phyloP scores from a whole-genome alignment of 2,329 filamentous ascomycete genomes.

The Colletotrichum costaricense region DNA sequence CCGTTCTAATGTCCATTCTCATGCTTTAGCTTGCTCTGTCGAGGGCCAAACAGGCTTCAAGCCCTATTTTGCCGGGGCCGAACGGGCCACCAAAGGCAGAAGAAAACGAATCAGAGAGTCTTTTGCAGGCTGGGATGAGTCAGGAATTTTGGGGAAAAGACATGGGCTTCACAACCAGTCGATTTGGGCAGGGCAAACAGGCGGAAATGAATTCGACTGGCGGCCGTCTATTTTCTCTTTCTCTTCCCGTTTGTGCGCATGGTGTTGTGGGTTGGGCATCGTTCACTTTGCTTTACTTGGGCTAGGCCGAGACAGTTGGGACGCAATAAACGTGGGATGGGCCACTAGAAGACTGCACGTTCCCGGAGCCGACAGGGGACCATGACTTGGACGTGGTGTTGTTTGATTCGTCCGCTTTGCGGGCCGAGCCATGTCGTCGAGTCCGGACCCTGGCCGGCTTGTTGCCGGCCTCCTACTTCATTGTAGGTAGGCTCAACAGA shows the following conservation, averaged over 20 bases:
- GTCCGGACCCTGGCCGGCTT: slow-evolving; percentile 17
- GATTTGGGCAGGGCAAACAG: slow-evolving; percentile 14
- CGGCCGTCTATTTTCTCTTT: slow-evolving; percentile 6
- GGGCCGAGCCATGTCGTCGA: slow-evolving; percentile 27
- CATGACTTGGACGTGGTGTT: slow-evolving; percentile 28
- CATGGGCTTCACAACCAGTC: slow-evolving; percentile 17
- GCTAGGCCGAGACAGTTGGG: slow-evolving; percentile 25
- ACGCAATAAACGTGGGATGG: slow-evolving; percentile 27
- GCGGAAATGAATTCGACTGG: slow-evolving; percentile 18
- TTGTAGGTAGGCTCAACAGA: background rate
- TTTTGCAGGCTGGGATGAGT: slow-evolving; percentile 20
- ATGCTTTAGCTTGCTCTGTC: background rate
- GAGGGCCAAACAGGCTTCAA: slow-evolving; percentile 26
- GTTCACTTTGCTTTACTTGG: slow-evolving; percentile 23
- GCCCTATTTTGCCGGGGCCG: slow-evolving; percentile 30
- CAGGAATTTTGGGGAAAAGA: slow-evolving; percentile 15
- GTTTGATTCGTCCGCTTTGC: slow-evolving; percentile 26
- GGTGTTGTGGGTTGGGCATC: slow-evolving; percentile 32
- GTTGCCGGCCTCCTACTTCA: background rate
- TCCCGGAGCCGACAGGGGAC: slow-evolving; percentile 22
- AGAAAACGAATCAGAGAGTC: slow-evolving; percentile 18
- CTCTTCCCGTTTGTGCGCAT: slow-evolving; percentile 24
- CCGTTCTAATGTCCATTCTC: slow-evolving; percentile 1
- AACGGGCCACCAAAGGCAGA: slow-evolving; percentile 13
- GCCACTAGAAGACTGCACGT: slow-evolving; percentile 17